Base-by-base conservation (phyloP, 257 asterid species). In the Capsicum baccatum region DNA sequence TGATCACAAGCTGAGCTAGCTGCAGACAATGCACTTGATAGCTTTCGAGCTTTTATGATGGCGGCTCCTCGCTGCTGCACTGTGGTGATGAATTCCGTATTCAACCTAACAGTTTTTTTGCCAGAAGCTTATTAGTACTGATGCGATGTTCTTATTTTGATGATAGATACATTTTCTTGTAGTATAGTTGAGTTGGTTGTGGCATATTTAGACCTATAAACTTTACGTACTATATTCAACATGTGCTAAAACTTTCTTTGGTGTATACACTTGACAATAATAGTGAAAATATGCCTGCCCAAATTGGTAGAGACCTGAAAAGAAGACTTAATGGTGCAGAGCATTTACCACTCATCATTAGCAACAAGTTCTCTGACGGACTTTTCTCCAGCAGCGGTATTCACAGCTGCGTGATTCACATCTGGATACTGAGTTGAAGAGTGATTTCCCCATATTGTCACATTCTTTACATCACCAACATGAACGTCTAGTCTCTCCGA, bases 1-100 rank as follows among this genome's bases (percentile, higher is more conserved):
- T 95, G 98, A 87, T 95, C 98, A 68, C 98, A 94, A 81, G 93
- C 95, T n/a, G 98, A 88, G 84, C 91, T 92, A 52, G 98, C 98
- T 44, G 97, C 98, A 42, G 98, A 95, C 6, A 95, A 68, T 37
- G 98, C 98, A 78, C 98, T 95, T 1, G 98, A 94, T 50, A 83
- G 84, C 87, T 93, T 95, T 59, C 98, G 87, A 50, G 97, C 98
- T 87, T 90, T 91, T 42, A 95, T 91, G 55, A 95, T 94, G 74
- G 93, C 92, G 3, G 92, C 92, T 1, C 97, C 98, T 8, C 99
- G 89, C 79, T 92, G 92, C 44, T 92, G 97, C 85, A 95, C 94
- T 3, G 89, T 92, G 50, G 86, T 76, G 39, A 94, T 91, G 88
- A 95, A 92, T 86, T 94, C 97, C 12, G 87, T 56, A 14, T 89